These are phyloP conservation scores for carrot (Daucus carota) DNA, from an alignment of 129 eudicot genomes.

Conservation along the genomic window DH1_v3.0 NC_030386.2:39417001-39417500, in stretches of 20 bases:
- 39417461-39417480: slow-evolving; percentile 97
- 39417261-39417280: slow-evolving; percentile 96
- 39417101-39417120: neutral
- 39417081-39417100: neutral
- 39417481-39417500: slow-evolving; percentile 58
- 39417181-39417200: neutral
- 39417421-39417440: slow-evolving; percentile 69
- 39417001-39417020: slow-evolving; percentile 51
- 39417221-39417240: slow-evolving; percentile 22
- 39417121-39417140: neutral
- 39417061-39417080: slow-evolving; percentile 97
- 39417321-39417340: neutral
- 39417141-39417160: neutral
- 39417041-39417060: slow-evolving; percentile 64
- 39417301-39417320: slow-evolving; percentile 32
- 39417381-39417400: neutral
- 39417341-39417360: neutral
- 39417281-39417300: slow-evolving; percentile 89
- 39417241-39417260: slow-evolving; percentile 77
- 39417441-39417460: slow-evolving; percentile 92
- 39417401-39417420: slow-evolving; percentile 34
- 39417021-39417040: slow-evolving; percentile 69
- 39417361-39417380: neutral
- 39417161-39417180: too few species aligned
- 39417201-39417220: neutral